These are phyloP conservation scores for Lanmaoa pseudosensibilis DNA, from an alignment of 768 basidiomycete genomes.

Conservation along the genomic window DNA sequence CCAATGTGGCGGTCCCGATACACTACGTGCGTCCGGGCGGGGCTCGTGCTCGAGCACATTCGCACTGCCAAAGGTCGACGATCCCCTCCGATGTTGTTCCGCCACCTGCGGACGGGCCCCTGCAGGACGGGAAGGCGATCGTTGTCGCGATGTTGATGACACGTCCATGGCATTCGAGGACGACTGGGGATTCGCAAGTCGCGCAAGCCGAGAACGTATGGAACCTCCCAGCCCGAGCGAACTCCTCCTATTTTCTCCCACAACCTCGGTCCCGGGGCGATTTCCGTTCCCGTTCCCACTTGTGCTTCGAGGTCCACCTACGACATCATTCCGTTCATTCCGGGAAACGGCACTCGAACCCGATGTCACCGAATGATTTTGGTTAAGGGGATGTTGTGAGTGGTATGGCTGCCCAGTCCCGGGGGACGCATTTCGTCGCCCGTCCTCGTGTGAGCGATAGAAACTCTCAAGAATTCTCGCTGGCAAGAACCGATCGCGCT, in stretches of 20 bases:
- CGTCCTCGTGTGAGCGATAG: slow-evolving; percentile 25
- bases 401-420: slow-evolving; percentile 13
- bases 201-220: slow-evolving; percentile 29
- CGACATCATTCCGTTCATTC: slow-evolving; percentile 10
- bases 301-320: slow-evolving; percentile 4
- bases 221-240: slow-evolving; percentile 25
- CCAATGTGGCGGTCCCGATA: slow-evolving; percentile 12
- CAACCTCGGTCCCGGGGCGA: slow-evolving; percentile 8
- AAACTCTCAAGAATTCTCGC: slow-evolving; percentile 23
- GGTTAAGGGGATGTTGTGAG: slow-evolving; percentile 1
- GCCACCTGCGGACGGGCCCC: slow-evolving; percentile 26
- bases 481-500: slow-evolving; percentile 27
- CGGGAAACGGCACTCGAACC: background rate
- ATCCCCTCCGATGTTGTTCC: slow-evolving; percentile 15
- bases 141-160: slow-evolving; percentile 16
- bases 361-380: background rate
- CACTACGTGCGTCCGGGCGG: slow-evolving; percentile 6
- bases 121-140: slow-evolving; percentile 25
- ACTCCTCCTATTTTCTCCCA: slow-evolving; percentile 18
- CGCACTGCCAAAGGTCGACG: slow-evolving; percentile 5
- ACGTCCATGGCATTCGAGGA: slow-evolving; percentile 5
- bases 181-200: slow-evolving; percentile 21
- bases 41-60: slow-evolving; percentile 12
- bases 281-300: slow-evolving; percentile 9
- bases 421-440: slow-evolving; percentile 18